A percentile compares a stretch with the other conserved stretches of the same genome.
Conservation (phyloP, 768 basidiomycete genomes). For the Termitomyces bulborhizus region DNA sequence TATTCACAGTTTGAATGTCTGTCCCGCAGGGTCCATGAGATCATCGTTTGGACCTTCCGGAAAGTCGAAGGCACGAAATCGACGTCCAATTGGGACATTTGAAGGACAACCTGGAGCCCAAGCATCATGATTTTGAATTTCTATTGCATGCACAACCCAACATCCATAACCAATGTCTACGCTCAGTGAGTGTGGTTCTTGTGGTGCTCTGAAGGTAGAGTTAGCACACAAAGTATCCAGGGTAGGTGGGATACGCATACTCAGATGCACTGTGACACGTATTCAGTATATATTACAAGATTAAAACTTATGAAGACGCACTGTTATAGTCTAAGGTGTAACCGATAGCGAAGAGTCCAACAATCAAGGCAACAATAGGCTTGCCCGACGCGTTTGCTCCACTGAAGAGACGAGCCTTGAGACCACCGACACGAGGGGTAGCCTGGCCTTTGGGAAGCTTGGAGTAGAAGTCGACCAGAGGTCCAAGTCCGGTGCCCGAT, state of each 20-base stretch:
- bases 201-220: conserved; percentile 61
- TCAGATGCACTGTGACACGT: conserved; percentile 65
- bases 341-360: conserved; percentile 66
- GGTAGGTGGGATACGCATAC: conserved; percentile 37
- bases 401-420: conserved; percentile 78
- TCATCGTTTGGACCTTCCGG: neutral
- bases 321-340: conserved; percentile 90
- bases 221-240: conserved; percentile 16
- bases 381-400: conserved; percentile 80
- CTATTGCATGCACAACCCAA: conserved; percentile 10
- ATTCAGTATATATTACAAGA: conserved; percentile 4
- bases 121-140: conserved; percentile 3
- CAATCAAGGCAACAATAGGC: conserved; percentile 59
- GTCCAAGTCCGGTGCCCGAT: conserved; percentile 72
- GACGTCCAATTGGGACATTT: neutral
- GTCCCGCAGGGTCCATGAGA: neutral
- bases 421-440: conserved; percentile 52
- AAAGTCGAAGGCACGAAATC: neutral
- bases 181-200: conserved; percentile 81
- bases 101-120: neutral
- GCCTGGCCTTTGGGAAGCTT: conserved; percentile 90
- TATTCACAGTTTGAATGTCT: neutral
- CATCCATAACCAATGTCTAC: conserved; percentile 7
- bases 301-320: conserved; percentile 36
- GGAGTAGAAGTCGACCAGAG: conserved; percentile 93